These are phyloP conservation scores for Alternaria atra DNA, from an alignment of 2,329 filamentous ascomycete species.

Conservation along the genomic window DNA sequence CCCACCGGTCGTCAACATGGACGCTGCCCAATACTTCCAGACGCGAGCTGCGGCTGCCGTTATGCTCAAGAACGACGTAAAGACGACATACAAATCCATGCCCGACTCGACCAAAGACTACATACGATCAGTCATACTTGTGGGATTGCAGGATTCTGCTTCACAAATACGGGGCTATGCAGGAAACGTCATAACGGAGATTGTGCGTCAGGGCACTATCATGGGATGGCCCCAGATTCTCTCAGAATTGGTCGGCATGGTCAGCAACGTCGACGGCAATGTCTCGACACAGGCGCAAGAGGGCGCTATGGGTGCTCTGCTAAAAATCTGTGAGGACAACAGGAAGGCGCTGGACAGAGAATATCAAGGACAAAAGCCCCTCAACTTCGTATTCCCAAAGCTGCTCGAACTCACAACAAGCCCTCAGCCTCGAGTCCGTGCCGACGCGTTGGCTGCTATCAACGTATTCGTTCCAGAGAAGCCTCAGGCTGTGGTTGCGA, in stretches of 20 bases:
- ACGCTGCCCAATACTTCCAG: slow-evolving; percentile 71
- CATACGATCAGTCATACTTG: slow-evolving; percentile 79
- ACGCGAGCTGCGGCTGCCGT: slow-evolving; percentile 88
- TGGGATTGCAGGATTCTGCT: slow-evolving; percentile 82
- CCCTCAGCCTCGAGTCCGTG: slow-evolving; percentile 77
- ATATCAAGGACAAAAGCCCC: slow-evolving; percentile 85
- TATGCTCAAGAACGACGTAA: slow-evolving; percentile 95
- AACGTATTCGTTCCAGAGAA: slow-evolving; percentile 91
- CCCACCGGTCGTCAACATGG: slow-evolving; percentile 68
- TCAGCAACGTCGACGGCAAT: slow-evolving; percentile 76
- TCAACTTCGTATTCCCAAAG: slow-evolving; percentile 89
- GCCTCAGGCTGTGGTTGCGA: slow-evolving; percentile 80
- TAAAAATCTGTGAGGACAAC: slow-evolving; percentile 98
- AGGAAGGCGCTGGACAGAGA: slow-evolving; percentile 84
- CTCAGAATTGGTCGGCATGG: slow-evolving; percentile 79
- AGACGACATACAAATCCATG: slow-evolving; percentile 76
- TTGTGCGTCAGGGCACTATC: slow-evolving; percentile 84
- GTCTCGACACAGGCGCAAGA: slow-evolving; percentile 79
- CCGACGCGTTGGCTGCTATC: slow-evolving; percentile 81
- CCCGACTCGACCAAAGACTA: slow-evolving; percentile 76
- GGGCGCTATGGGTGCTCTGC: slow-evolving; percentile 89
- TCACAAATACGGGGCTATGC: slow-evolving; percentile 86
- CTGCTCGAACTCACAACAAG: slow-evolving; percentile 86
- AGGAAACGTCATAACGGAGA: slow-evolving; percentile 92
- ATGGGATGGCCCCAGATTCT: slow-evolving; percentile 91